These are phyloP conservation scores for Hypomyces perniciosus DNA, from an alignment of 2,329 filamentous ascomycete genomes.

Conservation along the genomic window DNA sequence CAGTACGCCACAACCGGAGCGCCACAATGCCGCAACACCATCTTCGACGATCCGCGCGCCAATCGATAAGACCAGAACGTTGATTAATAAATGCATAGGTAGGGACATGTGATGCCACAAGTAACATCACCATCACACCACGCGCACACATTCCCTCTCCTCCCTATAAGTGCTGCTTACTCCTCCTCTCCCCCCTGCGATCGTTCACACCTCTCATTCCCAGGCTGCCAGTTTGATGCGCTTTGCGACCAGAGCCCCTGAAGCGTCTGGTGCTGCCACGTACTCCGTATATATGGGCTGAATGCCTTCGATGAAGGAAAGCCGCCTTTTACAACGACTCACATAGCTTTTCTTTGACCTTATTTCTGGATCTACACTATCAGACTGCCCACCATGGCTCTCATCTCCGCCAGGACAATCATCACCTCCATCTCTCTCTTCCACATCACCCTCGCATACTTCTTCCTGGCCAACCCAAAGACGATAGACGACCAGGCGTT, in stretches of 20 bases:
- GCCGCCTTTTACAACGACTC: too few relatives aligned
- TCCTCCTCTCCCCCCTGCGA: not conserved
- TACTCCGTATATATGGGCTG: not conserved
- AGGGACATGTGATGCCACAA: constrained; percentile 1
- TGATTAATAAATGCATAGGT: not conserved
- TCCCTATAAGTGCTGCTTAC: not conserved
- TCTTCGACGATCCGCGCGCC: not conserved
- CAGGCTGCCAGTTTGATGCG: too few relatives aligned
- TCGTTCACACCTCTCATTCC: not conserved
- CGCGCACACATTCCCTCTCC: too few relatives aligned
- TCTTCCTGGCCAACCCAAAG: constrained; percentile 70
- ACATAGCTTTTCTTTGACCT: not conserved
- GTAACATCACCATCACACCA: too few relatives aligned
- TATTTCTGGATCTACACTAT: constrained; percentile 3
- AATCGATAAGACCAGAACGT: constrained; percentile 5
- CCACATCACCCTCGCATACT: constrained; percentile 76
- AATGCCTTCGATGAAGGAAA: not conserved
- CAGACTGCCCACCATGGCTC: constrained; percentile 54
- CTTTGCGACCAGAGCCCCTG: too few relatives aligned
- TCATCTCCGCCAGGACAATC: constrained; percentile 74
- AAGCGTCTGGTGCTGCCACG: too few relatives aligned
- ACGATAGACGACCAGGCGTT: constrained; percentile 72
- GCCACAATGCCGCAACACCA: constrained; percentile 1
- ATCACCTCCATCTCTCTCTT: constrained; percentile 78
- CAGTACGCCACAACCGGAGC: constrained; percentile 7